Conservation (phyloP, 2,329 filamentous ascomycete genomes). For the Hansfordia pulvinata region DNA sequence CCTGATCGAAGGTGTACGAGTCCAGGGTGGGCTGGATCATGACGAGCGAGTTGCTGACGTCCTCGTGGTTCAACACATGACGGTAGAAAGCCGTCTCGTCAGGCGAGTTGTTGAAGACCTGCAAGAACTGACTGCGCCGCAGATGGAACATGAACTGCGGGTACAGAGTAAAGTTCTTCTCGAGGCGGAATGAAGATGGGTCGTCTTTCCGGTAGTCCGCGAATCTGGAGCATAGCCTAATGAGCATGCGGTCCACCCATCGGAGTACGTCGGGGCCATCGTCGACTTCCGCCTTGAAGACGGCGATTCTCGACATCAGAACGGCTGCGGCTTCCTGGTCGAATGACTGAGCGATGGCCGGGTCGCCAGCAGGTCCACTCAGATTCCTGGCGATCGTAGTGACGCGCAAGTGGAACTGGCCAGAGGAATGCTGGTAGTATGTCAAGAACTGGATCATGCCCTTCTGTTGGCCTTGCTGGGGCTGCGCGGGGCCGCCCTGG, state of each 20-base stretch:
- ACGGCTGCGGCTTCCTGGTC: constrained; percentile 97
- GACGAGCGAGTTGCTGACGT: constrained; percentile 88
- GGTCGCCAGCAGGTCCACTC: constrained; percentile 86
- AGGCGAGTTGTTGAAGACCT: constrained; percentile 98
- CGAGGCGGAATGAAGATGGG: constrained; percentile 86
- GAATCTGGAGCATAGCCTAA: constrained; percentile 88
- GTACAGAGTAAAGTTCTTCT: constrained; percentile 98
- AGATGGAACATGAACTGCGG: constrained; percentile 99
- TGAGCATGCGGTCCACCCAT: constrained; percentile 98
- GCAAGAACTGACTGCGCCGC: constrained; percentile 89
- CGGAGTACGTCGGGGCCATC: constrained; percentile 95
- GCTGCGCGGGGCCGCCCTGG: constrained; percentile 73
- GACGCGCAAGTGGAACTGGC: constrained; percentile 89
- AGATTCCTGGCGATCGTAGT: constrained; percentile 87
- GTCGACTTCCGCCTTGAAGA: constrained; percentile 97
- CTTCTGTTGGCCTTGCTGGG: constrained; percentile 78
- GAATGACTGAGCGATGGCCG: constrained; percentile 90
- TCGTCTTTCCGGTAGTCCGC: constrained; percentile 98
- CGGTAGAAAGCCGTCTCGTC: constrained; percentile 99
- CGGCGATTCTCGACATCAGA: constrained; percentile 96
- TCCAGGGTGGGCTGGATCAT: constrained; percentile 99
- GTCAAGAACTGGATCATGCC: constrained; percentile 97
- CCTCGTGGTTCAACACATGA: constrained; percentile 93
- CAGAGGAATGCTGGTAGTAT: constrained; percentile 95
- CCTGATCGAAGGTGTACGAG: constrained; percentile 93